Base-by-base conservation (phyloP, 257 asterid species). In the Galeopsis tetrahit region DNA sequence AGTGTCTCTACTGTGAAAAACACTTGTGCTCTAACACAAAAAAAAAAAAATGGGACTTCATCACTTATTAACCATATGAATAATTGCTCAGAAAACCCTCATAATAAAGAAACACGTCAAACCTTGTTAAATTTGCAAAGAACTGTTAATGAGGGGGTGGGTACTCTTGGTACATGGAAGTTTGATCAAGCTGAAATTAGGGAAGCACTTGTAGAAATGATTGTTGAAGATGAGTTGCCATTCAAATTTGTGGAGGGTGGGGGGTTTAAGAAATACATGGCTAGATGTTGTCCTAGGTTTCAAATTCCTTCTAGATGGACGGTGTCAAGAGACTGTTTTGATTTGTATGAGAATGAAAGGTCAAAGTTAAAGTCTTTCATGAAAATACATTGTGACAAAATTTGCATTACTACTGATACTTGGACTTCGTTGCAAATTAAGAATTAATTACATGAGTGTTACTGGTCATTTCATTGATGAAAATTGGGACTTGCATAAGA, bases 221-320 rank as follows among this genome's bases (percentile, higher is more conserved):
- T 59, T 32, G 10, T 59, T 59, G 10, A 32, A 31, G 65, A 59
- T 59, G 43, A 59, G 10, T 9, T 59, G 21, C 21, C 65, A 3
- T 11, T 21, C 28, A 21, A 21, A 21, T 21, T 21, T 21, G 28
- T 21, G 28, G 28, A 21, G 28, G 28, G 28, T 21, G 66, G 34
- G 13, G 33, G 68, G 42, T 62, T 62, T 7, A 38, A 36, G 33
- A 5, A 10, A 38, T 38, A 35, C 35, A 43, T 36, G 49, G 14
- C 32, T 38, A 62, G 35, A 62, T 8, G 32, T 36, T 62, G 67
- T 7, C 67, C 34, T 62, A 38, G 51, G 33, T 62, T 62, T 62
- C 8, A 34, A 2, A 38, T 62, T 62, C 49, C 49, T 38, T 62
- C 34, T 62, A 14, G 67, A 62, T 62, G 33, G 67, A 13, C n/a